Evolutionary conservation across 257 asterid species (phyloP).

Genomic region (Solanum clarkiae): DNA sequence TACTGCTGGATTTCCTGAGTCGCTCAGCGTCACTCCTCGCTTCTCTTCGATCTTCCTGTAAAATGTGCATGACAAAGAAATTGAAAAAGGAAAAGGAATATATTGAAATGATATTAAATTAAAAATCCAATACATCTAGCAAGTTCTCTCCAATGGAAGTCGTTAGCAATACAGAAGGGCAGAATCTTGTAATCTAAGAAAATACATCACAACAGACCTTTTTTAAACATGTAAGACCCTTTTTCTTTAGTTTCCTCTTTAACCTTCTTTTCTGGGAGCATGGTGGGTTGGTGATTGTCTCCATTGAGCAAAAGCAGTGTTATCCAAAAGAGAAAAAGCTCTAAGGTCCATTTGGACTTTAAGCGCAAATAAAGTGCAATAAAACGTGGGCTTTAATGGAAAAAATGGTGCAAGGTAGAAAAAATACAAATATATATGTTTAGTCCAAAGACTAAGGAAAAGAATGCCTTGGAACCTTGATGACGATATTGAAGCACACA

Average conservation of each 20-base stretch:
- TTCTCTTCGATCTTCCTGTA: slow-evolving; percentile 93
- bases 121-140: not conserved
- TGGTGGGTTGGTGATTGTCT: not conserved
- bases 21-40: slow-evolving; percentile 78
- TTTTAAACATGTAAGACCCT: not conserved
- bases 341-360: not conserved
- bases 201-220: not conserved
- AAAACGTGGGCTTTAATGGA: not conserved
- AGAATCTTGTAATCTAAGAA: not conserved
- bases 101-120: not conserved
- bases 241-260: not conserved
- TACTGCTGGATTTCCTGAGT: slow-evolving; percentile 46
- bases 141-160: not conserved
- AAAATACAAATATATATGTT: not conserved
- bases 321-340: not conserved
- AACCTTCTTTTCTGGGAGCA: not conserved
- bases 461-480: not conserved
- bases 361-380: not conserved
- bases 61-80: not conserved
- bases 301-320: not conserved
- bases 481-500: not conserved
- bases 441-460: not conserved
- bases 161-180: not conserved
- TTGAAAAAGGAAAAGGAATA: not conserved
- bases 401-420: not conserved